Conservation (phyloP, 371 early-diverging fungal genomes). For the Catenaria anguillulae region DNA sequence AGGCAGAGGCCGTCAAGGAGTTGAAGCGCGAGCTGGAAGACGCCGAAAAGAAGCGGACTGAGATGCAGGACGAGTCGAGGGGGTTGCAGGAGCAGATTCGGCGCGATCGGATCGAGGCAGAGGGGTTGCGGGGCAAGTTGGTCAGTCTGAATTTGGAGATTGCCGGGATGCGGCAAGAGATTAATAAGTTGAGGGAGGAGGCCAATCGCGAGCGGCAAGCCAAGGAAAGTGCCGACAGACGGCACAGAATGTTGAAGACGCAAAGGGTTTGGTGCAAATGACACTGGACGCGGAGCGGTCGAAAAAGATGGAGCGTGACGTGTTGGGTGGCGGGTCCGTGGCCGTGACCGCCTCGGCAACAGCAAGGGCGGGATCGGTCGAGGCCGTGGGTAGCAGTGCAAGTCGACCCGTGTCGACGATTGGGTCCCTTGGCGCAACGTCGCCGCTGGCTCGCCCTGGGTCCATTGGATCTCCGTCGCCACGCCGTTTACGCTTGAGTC, state of each 20-base stretch:
- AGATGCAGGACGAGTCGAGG: constrained; percentile 13
- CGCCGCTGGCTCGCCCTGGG: too few relatives aligned
- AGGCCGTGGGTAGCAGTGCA: background rate
- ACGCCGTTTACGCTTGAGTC: too few relatives aligned
- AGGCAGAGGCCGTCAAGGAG: constrained; percentile 5
- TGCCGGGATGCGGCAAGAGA: constrained; percentile 6
- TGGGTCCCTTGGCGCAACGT: too few relatives aligned
- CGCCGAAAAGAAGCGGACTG: constrained; percentile 8
- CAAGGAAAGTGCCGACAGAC: background rate
- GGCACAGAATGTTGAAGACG: background rate
- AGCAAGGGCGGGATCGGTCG: background rate
- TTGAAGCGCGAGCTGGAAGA: constrained; percentile 12
- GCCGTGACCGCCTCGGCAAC: background rate
- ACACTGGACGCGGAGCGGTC: background rate
- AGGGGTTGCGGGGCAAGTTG: constrained; percentile 3
- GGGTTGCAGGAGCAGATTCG: background rate
- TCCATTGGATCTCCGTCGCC: too few relatives aligned
- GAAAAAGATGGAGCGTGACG: background rate
- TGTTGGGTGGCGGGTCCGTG: too few relatives aligned
- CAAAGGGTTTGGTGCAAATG: background rate
- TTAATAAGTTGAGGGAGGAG: constrained; percentile 15
- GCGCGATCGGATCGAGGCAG: constrained; percentile 1
- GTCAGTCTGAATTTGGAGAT: constrained; percentile 11
- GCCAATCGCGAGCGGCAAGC: background rate
- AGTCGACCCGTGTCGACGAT: background rate